Evolutionary conservation across 306 rosid species (phyloP).

Genomic region (Chamaecrista fasciculata): DNA sequence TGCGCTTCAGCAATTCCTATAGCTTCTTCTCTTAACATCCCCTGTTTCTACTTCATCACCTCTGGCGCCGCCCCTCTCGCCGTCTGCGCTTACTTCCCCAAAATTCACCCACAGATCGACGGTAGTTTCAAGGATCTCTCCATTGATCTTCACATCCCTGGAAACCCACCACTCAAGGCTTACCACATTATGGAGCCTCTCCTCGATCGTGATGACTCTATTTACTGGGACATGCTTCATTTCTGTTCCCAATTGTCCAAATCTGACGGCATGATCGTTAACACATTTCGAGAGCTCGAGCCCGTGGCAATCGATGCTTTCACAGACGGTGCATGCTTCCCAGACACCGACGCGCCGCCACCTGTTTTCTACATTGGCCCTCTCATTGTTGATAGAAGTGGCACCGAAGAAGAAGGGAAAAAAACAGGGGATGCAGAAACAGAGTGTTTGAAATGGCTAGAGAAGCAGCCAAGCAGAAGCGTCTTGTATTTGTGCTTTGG

Average conservation of each 20-base stretch:
- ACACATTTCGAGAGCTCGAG: constrained; percentile 26
- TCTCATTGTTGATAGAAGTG: neutral
- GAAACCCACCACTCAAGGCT: constrained; percentile 20
- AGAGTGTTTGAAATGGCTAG: constrained; percentile 27
- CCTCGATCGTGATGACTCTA: neutral
- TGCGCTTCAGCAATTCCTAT: constrained; percentile 15
- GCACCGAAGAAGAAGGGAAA: neutral
- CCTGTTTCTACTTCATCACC: constrained; percentile 32
- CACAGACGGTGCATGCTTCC: constrained; percentile 4
- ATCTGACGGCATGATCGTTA: constrained; percentile 24
- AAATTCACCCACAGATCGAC: neutral
- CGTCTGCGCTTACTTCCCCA: neutral
- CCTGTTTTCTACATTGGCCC: constrained; percentile 26
- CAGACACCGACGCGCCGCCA: constrained; percentile 9
- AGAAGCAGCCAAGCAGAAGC: constrained; percentile 26
- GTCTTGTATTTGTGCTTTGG: constrained; percentile 35
- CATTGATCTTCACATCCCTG: constrained; percentile 5
- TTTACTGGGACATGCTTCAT: constrained; percentile 5
- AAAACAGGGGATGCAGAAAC: neutral
- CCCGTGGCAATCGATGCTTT: constrained; percentile 8
- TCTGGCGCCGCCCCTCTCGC: constrained; percentile 23
- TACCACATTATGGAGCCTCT: neutral
- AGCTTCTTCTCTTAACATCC: constrained; percentile 19
- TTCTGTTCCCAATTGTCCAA: constrained; percentile 8
- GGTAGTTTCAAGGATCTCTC: constrained; percentile 23